phyloP scores from a whole-genome alignment of 2,329 filamentous ascomycete genomes.

The Claviceps monticola region DNA sequence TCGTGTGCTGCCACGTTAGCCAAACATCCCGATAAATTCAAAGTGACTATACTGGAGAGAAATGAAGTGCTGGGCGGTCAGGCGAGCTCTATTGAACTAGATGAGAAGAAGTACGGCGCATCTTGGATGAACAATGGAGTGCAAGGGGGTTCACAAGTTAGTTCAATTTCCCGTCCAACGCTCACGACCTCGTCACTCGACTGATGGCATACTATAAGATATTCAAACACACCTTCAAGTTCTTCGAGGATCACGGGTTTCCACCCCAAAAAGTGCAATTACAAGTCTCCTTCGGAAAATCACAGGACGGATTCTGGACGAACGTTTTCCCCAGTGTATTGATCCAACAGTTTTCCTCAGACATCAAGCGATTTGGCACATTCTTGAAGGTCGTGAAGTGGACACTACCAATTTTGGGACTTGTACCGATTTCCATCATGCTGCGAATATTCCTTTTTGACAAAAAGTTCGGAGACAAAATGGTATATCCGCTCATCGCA shows the following conservation, averaged over 20 bases:
- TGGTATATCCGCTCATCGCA: constrained; percentile 58
- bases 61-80: constrained; percentile 46
- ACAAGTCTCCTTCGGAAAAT: constrained; percentile 50
- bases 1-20: constrained; percentile 53
- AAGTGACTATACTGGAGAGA: constrained; percentile 48
- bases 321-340: constrained; percentile 50
- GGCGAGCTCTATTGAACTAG: constrained; percentile 44
- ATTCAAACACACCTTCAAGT: constrained; percentile 54
- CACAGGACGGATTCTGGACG: constrained; percentile 45
- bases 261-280: constrained; percentile 44
- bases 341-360: constrained; percentile 37
- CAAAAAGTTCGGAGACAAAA: constrained; percentile 55
- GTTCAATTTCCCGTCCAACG: background rate
- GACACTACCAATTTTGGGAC: constrained; percentile 45
- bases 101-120: constrained; percentile 41
- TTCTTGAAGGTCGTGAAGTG: constrained; percentile 44
- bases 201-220: constrained; percentile 26
- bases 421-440: constrained; percentile 50
- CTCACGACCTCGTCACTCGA: background rate
- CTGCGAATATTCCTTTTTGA: constrained; percentile 56
- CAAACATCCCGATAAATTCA: constrained; percentile 50
- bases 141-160: constrained; percentile 38
- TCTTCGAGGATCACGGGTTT: constrained; percentile 44
- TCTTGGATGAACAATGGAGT: constrained; percentile 51
- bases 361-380: constrained; percentile 40